Percentiles rank a stretch among this genome's conserved stretches.
Evolutionary conservation across 192 early-diverging fungal genomes (phyloP).

Genomic region (Rhizophagus clarus): DNA sequence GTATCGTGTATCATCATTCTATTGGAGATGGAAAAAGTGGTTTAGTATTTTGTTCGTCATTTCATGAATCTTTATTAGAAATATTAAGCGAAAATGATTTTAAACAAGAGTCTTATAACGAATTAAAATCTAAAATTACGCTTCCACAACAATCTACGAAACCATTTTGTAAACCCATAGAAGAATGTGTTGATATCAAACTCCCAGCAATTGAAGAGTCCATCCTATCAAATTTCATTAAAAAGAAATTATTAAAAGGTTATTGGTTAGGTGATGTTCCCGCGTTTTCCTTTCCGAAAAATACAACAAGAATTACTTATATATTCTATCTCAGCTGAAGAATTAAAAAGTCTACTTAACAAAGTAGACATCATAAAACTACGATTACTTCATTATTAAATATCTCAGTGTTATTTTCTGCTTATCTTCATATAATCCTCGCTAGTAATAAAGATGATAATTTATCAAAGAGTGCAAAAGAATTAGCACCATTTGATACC

Average conservation of each 20-base stretch:
- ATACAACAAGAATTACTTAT: not conserved
- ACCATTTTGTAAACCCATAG: not conserved
- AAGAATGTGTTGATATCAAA: no score
- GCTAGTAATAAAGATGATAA: not conserved
- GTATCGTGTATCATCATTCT: not conserved
- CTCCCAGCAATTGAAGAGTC: not conserved
- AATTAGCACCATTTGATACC: no score
- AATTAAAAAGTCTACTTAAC: not conserved
- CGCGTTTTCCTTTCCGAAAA: not conserved
- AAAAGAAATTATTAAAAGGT: not conserved
- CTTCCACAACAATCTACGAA: not conserved
- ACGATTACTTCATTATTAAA: not conserved
- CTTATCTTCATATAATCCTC: not conserved
- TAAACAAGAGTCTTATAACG: not conserved
- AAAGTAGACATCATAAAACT: not conserved
- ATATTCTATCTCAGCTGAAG: not conserved
- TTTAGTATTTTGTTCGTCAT: not conserved
- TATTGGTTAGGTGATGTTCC: not conserved
- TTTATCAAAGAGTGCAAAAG: not conserved
- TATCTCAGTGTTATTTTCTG: no score
- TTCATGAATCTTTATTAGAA: not conserved
- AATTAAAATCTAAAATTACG: not conserved
- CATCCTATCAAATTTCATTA: not conserved
- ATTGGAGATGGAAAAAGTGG: not conserved
- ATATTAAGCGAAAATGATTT: not conserved